These are phyloP conservation scores for Parathielavia appendiculata DNA, from an alignment of 495 filamentous ascomycete genomes.

Conservation along the genomic window DNA sequence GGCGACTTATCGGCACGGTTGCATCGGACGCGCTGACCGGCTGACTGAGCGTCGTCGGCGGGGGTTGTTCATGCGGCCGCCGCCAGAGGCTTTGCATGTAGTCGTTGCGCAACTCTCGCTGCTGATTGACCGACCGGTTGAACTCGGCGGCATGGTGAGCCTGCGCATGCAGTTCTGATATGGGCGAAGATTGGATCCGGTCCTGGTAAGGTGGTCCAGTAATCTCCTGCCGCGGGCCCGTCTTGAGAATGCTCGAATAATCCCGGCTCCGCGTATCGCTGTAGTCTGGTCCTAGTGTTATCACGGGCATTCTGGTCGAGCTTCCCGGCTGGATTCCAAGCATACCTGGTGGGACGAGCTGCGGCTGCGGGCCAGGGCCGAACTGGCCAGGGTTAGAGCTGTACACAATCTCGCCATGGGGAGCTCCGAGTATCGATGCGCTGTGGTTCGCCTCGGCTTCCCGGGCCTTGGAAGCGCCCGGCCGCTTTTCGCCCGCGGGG, in stretches of 20 bases:
- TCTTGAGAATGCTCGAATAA: conserved; percentile 74
- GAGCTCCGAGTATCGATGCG: conserved; percentile 48
- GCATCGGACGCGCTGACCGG: conserved; percentile 43
- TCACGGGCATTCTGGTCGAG: conserved; percentile 73
- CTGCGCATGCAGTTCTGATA: conserved; percentile 80
- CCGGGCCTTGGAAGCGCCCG: conserved; percentile 81
- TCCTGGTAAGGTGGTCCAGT: conserved; percentile 87
- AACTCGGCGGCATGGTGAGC: conserved; percentile 84
- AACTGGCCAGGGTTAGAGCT: conserved; percentile 65
- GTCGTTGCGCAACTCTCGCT: conserved; percentile 67
- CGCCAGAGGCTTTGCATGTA: conserved; percentile 74
- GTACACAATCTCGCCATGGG: conserved; percentile 76
- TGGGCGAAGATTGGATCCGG: conserved; percentile 69
- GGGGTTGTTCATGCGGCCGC: conserved; percentile 67
- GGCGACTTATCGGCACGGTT: conserved; percentile 42
- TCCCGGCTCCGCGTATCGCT: conserved; percentile 75
- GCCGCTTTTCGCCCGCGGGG: conserved; percentile 91
- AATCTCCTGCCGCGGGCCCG: conserved; percentile 74
- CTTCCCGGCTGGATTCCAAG: conserved; percentile 58
- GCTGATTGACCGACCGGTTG: conserved; percentile 73
- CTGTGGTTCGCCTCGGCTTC: conserved; percentile 59
- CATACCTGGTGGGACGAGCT: conserved; percentile 65
- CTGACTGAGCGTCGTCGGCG: conserved; percentile 46
- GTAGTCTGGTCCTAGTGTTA: conserved; percentile 69
- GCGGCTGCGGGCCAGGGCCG: conserved; percentile 54